Conservation (phyloP, 1,284 basidiomycete species). For the Coniferiporia sulphurascens region DNA sequence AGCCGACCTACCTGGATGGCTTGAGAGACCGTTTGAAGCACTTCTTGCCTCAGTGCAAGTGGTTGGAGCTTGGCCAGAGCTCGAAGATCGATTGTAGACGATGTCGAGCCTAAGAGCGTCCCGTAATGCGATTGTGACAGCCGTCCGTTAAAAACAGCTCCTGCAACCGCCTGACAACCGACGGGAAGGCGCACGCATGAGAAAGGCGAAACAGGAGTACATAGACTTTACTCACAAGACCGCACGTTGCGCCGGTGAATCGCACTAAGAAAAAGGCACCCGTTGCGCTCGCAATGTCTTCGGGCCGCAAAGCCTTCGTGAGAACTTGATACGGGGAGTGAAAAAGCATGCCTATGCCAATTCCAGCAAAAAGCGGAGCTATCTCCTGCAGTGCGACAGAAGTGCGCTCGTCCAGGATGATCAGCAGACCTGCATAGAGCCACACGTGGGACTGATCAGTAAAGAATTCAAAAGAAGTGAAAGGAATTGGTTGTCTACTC, state of each 20-base stretch:
- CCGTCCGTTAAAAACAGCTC: constrained; percentile 63
- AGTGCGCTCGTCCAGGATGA: constrained; percentile 50
- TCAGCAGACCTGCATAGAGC: constrained; percentile 52
- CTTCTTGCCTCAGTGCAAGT: constrained; percentile 32
- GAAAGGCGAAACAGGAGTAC: not conserved
- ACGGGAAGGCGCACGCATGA: constrained; percentile 8
- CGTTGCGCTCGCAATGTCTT: constrained; percentile 70
- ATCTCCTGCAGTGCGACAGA: constrained; percentile 39
- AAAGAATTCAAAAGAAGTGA: not conserved
- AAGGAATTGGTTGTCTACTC: constrained; percentile 24
- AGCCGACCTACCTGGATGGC: constrained; percentile 45
- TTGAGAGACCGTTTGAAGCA: constrained; percentile 42
- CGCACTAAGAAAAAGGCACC: constrained; percentile 80
- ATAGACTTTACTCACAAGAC: constrained; percentile 48
- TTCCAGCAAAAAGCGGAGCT: constrained; percentile 65
- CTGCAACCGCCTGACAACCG: constrained; percentile 56
- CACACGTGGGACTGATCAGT: constrained; percentile 16
- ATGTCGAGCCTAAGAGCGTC: constrained; percentile 35
- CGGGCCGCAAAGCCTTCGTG: constrained; percentile 52
- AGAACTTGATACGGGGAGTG: constrained; percentile 79
- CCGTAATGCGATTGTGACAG: constrained; percentile 45
- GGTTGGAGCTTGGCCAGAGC: constrained; percentile 43
- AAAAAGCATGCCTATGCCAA: constrained; percentile 76
- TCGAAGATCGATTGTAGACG: constrained; percentile 50
- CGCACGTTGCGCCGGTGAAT: constrained; percentile 77